These are phyloP conservation scores for Termitomyces sp. DNA, from an alignment of 768 basidiomycete species.

Conservation along the genomic window DNA sequence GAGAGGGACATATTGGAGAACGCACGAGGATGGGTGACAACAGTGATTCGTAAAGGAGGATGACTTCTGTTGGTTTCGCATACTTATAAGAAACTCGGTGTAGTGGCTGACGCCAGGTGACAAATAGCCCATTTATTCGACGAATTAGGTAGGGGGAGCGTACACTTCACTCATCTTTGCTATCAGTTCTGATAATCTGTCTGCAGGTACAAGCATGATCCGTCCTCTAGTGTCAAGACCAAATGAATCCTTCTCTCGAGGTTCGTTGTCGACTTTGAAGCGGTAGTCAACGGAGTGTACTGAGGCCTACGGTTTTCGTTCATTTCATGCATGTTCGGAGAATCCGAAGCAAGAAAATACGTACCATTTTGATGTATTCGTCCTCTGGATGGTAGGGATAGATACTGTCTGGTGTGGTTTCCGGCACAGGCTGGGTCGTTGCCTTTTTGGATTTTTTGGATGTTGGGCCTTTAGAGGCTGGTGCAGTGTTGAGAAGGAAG, in stretches of 20 bases:
- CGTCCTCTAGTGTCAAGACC: constrained; percentile 69
- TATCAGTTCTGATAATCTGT: constrained; percentile 39
- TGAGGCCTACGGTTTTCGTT: constrained; percentile 1
- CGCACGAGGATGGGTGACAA: neutral
- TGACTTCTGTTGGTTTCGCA: neutral
- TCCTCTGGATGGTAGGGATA: constrained; percentile 88
- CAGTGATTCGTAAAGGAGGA: neutral
- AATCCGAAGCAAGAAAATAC: neutral
- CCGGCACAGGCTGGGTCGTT: constrained; percentile 15
- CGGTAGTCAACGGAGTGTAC: constrained; percentile 35
- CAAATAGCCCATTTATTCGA: neutral
- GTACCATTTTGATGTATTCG: constrained; percentile 62
- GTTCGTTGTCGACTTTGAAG: constrained; percentile 45
- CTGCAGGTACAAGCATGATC: constrained; percentile 56
- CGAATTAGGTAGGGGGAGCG: neutral
- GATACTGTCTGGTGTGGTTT: constrained; percentile 42
- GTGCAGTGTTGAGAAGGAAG: constrained; percentile 39
- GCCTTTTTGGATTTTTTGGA: constrained; percentile 35
- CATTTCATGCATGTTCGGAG: neutral
- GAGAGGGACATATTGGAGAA: neutral
- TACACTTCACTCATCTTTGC: constrained; percentile 27
- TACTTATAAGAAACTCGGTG: neutral
- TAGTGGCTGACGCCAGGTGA: neutral
- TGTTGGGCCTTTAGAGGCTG: constrained; percentile 20
- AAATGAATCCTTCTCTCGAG: constrained; percentile 62